Conservation (phyloP, 108 stramenopile genomes). For the Cyclostephanos invisitatus region DNA sequence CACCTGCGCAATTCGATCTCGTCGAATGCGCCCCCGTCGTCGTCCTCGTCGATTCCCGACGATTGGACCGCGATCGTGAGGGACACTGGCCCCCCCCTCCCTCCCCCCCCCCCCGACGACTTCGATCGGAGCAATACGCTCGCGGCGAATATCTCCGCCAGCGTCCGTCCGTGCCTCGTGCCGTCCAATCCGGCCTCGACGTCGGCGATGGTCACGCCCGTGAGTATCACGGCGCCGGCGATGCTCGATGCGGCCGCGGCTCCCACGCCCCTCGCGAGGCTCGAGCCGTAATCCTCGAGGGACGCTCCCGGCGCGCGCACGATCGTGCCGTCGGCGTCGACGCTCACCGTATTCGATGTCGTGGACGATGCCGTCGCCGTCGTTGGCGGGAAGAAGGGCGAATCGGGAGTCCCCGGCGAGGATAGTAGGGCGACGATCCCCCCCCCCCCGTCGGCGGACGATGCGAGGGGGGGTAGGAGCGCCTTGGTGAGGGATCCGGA, state of each 20-base stretch:
- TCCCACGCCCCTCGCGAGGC: slow-evolving; percentile 48
- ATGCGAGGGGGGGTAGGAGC: slow-evolving; percentile 30
- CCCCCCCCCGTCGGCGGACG: neutral
- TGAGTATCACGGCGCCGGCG: slow-evolving; percentile 61
- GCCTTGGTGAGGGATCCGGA: slow-evolving; percentile 56
- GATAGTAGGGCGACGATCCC: slow-evolving; percentile 62
- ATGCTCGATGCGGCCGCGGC: slow-evolving; percentile 59
- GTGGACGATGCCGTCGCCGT: slow-evolving; percentile 1
- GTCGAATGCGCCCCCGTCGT: slow-evolving; percentile 30
- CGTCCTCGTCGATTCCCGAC: slow-evolving; percentile 26
- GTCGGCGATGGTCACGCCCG: slow-evolving; percentile 79
- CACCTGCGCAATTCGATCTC: slow-evolving; percentile 39
- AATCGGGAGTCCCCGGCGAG: slow-evolving; percentile 59
- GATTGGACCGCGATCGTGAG: slow-evolving; percentile 61
- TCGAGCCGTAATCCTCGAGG: slow-evolving; percentile 32
- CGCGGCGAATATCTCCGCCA: slow-evolving; percentile 73
- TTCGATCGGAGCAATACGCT: slow-evolving; percentile 9
- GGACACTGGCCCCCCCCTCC: slow-evolving; percentile 7
- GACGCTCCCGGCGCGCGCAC: slow-evolving; percentile 62
- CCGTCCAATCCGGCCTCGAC: slow-evolving; percentile 64
- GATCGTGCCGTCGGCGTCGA: slow-evolving; percentile 25
- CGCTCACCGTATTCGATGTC: neutral
- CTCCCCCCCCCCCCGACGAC: slow-evolving; percentile 11
- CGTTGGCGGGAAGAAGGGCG: slow-evolving; percentile 24
- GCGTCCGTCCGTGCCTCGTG: slow-evolving; percentile 75